Base-by-base conservation (phyloP, 768 basidiomycete genomes). In the Leccinum subtestaceum region DNA sequence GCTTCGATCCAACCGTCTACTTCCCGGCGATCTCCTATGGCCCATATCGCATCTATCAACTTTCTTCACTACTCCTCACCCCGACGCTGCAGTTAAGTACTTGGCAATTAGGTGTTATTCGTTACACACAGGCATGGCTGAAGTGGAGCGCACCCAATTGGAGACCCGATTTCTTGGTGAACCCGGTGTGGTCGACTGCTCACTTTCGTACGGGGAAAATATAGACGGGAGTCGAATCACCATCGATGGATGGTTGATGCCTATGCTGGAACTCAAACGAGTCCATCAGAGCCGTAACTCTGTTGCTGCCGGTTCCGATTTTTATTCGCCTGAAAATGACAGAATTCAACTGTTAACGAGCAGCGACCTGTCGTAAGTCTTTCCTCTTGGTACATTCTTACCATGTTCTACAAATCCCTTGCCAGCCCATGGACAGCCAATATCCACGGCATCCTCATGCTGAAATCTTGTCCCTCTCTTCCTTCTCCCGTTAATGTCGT, bases 221-320 rank as follows among this genome's bases (percentile, higher is more conserved):
- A 52, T 78, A 3, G 79, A 84, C 52, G 85, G 83, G 25, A 75
- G 70, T 40, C 68, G 63, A 17, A 71, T 75, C 23, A 62, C 71
- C 47, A 74, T 85, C 27, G 92, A 96, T 72, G 91, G 88, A 11
- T 96, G 93, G 94, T 75, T 95, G 27, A 70, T 96, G 63, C 89
- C 91, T 4, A 71, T 86, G 4, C 58, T 89, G 29, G 95, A 97
- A 67, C 71, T 79, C 13, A 74, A 82, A 59, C 79, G 94, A 52
- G 72, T 93, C 2, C 73, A 76, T 50, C 77, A 82, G 19, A 73
- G 74, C 38, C 77, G 89, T 47, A 75, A 80, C 46, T 72, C 72
- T 10, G 71, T 87, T 34, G 71, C 77, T n/a, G 67, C 76, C 1
- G 61, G 67, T 2, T 68, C 78, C 40, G 77, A 81, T 56, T 88